Percentiles rank a stretch among this genome's conserved stretches.
Conservation (phyloP, 148 eudicot species). For the Cornus controversa region DNA sequence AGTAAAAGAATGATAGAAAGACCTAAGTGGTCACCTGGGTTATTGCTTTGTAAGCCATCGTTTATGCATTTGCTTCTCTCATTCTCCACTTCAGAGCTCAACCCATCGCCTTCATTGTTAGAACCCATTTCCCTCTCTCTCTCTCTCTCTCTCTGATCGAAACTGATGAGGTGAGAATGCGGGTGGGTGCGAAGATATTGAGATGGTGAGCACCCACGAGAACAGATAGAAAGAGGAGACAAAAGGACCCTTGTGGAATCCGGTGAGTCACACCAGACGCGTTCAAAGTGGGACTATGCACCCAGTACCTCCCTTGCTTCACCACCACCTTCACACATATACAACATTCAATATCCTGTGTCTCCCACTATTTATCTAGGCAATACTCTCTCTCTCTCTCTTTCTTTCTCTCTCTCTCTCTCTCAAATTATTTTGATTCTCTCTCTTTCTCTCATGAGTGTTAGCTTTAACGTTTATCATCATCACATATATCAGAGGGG, state of each 20-base stretch:
- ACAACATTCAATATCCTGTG: background rate
- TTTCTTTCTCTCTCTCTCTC: no score
- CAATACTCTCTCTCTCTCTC: no score
- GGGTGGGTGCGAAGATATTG: background rate
- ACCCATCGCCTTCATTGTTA: background rate
- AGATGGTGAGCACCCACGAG: background rate
- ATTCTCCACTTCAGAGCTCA: background rate
- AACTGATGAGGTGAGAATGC: background rate
- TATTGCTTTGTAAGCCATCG: background rate
- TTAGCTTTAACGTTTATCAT: background rate
- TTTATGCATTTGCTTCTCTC: background rate
- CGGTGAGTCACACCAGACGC: background rate
- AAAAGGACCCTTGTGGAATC: background rate
- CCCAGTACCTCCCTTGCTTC: background rate
- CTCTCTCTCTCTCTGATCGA: background rate
- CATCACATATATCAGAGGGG: background rate
- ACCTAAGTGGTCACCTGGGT: slow-evolving; percentile 10
- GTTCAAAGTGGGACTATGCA: background rate
- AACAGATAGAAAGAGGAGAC: background rate
- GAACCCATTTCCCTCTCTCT: background rate
- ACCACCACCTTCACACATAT: background rate
- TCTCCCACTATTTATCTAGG: background rate
- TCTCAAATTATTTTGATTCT: no score
- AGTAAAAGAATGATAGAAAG: background rate
- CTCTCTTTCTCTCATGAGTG: background rate